phyloP scores from a whole-genome alignment of 306 rosid species.

The Psophocarpus tetragonolobus region DNA sequence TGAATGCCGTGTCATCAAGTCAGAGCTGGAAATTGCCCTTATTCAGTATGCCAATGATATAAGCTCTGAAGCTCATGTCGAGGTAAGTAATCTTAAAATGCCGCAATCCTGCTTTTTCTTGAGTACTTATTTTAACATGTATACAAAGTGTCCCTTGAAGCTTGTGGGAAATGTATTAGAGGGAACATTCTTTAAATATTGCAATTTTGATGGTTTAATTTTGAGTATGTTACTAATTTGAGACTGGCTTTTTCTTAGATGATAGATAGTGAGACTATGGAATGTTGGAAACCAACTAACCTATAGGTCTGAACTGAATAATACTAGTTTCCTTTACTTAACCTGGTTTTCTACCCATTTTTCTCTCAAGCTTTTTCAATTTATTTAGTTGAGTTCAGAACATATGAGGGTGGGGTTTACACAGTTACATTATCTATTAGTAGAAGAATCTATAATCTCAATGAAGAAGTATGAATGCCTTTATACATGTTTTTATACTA shows the following conservation, averaged over 20 bases:
- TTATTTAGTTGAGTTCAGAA: slow-evolving; percentile 22
- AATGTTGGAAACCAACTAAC: neutral
- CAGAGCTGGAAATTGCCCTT: slow-evolving; percentile 78
- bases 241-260: neutral
- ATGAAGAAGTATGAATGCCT: neutral
- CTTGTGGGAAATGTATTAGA: neutral
- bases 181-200: neutral
- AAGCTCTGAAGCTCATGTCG: slow-evolving; percentile 92
- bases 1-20: slow-evolving; percentile 87
- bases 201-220: neutral
- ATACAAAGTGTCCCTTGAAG: slow-evolving; percentile 21
- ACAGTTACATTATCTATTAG: slow-evolving; percentile 7
- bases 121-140: neutral
- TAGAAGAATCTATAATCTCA: slow-evolving; percentile 14
- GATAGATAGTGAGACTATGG: slow-evolving; percentile 23
- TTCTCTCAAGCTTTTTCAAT: neutral
- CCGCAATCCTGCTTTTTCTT: slow-evolving; percentile 8
- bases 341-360: neutral
- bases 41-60: slow-evolving; percentile 91
- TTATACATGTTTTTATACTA: slow-evolving; percentile 10
- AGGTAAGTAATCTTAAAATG: slow-evolving; percentile 49
- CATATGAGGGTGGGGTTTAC: neutral
- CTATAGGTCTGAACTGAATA: neutral
- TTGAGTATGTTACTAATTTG: neutral
- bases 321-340: slow-evolving; percentile 9